Evolutionary conservation across 345 rosid species (phyloP).

Genomic region (Reutealis trisperma): DNA sequence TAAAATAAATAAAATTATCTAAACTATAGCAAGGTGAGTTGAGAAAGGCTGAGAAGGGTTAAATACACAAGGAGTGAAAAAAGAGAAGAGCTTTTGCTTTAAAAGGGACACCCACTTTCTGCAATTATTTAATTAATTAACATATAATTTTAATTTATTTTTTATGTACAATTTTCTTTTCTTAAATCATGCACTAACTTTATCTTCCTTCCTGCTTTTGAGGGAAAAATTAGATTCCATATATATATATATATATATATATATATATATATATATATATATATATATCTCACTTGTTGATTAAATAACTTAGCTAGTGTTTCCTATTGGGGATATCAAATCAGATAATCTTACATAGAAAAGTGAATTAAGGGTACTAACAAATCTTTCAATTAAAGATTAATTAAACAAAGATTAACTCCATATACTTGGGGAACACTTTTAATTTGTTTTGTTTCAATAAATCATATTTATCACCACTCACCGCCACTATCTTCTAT

Average conservation of each 20-base stretch:
- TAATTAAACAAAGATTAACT: slow-evolving; percentile 19
- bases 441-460: background rate
- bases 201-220: slow-evolving; percentile 58
- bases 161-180: slow-evolving; percentile 25
- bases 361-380: slow-evolving; percentile 14
- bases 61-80: slow-evolving; percentile 31
- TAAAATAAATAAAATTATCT: slow-evolving; percentile 1
- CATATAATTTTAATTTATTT: background rate
- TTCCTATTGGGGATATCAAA: slow-evolving; percentile 28
- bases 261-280: slow-evolving; percentile 13
- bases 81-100: slow-evolving; percentile 45
- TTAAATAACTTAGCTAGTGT: background rate
- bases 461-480: background rate
- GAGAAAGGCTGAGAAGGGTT: background rate
- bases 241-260: background rate
- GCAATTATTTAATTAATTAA: slow-evolving; percentile 38
- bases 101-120: slow-evolving; percentile 85
- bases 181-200: slow-evolving; percentile 40
- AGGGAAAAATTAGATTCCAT: slow-evolving; percentile 57
- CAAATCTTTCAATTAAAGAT: slow-evolving; percentile 18
- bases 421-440: slow-evolving; percentile 18
- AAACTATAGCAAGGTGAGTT: background rate
- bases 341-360: slow-evolving; percentile 22
- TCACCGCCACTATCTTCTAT: background rate
- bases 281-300: slow-evolving; percentile 2